Percentiles rank a stretch among this genome's conserved stretches.
Evolutionary conservation across 1,284 basidiomycete species (phyloP).

Genomic region (Exobasidium cylindrosporum): DNA sequence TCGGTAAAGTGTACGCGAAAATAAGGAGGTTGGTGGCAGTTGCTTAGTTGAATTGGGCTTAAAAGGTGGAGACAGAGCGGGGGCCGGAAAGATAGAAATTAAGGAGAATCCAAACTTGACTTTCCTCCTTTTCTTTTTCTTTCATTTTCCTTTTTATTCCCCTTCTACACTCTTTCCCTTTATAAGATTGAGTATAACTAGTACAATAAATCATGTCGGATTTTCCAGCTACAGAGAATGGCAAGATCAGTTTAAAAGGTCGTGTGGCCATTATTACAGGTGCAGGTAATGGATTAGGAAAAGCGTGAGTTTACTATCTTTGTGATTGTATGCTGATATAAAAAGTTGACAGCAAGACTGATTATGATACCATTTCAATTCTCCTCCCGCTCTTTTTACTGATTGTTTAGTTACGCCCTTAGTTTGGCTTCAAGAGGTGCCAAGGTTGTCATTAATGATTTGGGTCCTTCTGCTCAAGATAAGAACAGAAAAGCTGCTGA

Average conservation of each 20-base stretch:
- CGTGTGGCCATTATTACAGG: conserved; percentile 93
- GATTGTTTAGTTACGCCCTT: conserved; percentile 71
- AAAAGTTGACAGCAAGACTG: too few species aligned
- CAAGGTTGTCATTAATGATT: conserved; percentile 68
- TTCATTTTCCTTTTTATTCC: too few species aligned
- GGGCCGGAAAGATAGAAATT: too few species aligned
- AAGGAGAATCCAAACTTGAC: too few species aligned
- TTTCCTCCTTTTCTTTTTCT: too few species aligned
- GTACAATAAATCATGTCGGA: conserved; percentile 44
- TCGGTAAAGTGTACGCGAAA: not conserved
- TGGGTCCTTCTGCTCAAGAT: conserved; percentile 70
- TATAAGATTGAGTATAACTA: not conserved
- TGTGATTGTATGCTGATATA: too few species aligned
- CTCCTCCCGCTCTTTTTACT: conserved; percentile 4
- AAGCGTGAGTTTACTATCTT: conserved; percentile 72
- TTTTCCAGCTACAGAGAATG: conserved; percentile 48
- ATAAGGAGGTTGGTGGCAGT: too few species aligned
- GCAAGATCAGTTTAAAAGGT: conserved; percentile 68
- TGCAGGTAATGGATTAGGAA: conserved; percentile 89
- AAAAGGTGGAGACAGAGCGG: too few species aligned
- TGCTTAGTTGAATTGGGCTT: too few species aligned
- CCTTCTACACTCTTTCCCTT: not conserved
- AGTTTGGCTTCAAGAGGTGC: conserved; percentile 80
- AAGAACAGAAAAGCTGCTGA: conserved; percentile 84
- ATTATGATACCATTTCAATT: not conserved